Conservation (phyloP, 495 filamentous ascomycete species). For the Tuber melanosporum region DNA sequence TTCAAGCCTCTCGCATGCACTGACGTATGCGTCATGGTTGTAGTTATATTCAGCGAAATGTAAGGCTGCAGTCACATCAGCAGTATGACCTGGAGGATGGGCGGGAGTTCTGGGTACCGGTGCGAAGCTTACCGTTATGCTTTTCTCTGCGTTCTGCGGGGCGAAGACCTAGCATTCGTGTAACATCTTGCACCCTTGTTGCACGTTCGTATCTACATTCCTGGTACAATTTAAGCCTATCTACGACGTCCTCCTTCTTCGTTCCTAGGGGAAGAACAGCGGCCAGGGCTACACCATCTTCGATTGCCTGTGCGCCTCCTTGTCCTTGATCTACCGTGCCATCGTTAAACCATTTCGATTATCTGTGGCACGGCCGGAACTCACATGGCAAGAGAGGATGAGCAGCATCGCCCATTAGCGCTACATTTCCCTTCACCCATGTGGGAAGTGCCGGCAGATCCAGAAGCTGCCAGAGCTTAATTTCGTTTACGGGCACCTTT, state of each 20-base stretch:
- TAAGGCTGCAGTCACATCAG: background rate
- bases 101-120: background rate
- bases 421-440: conserved; percentile 50
- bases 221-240: conserved; percentile 52
- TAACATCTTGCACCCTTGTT: conserved; percentile 52
- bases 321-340: conserved; percentile 48
- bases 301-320: conserved; percentile 54
- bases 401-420: conserved; percentile 56
- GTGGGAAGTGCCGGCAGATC: conserved; percentile 54
- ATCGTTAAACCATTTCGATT: background rate
- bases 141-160: background rate
- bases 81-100: background rate
- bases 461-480: conserved; percentile 57
- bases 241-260: conserved; percentile 43
- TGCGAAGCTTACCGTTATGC: background rate
- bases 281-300: conserved; percentile 54
- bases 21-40: background rate
- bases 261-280: conserved; percentile 50
- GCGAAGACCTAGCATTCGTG: conserved; percentile 30
- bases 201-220: conserved; percentile 50
- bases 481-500: conserved; percentile 48
- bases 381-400: conserved; percentile 55
- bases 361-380: background rate
- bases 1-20: background rate
- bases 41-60: background rate